Percentiles rank a stretch among this genome's conserved stretches.
Evolutionary conservation across 768 basidiomycete genomes (phyloP).

Genomic region (Lepiota brunneoincarnata): DNA sequence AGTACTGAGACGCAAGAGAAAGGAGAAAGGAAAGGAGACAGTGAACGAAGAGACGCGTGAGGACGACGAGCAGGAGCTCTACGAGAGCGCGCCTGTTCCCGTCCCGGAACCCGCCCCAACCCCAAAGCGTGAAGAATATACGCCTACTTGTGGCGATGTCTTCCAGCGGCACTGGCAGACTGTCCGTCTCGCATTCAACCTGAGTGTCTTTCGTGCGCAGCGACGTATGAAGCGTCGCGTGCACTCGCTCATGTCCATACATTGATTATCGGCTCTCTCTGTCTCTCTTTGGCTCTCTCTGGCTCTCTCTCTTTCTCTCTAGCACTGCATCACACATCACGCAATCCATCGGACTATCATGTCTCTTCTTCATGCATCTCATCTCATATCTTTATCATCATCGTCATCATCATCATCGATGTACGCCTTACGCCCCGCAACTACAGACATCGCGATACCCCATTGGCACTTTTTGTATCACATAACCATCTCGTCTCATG

Average conservation of each 20-base stretch:
- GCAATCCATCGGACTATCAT: slow-evolving; percentile 1
- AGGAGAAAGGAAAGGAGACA: slow-evolving; percentile 9
- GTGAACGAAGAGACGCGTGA: slow-evolving; percentile 4
- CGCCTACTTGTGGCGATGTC: slow-evolving; percentile 8
- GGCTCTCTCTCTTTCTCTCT: neutral
- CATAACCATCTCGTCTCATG: slow-evolving; percentile 2
- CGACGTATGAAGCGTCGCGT: slow-evolving; percentile 12
- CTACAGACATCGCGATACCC: slow-evolving; percentile 14
- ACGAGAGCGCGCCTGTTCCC: neutral
- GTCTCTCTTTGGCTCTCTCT: neutral
- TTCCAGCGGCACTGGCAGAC: slow-evolving; percentile 14
- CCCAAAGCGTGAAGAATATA: slow-evolving; percentile 4
- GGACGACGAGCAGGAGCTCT: neutral
- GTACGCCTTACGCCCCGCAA: slow-evolving; percentile 3
- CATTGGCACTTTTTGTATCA: slow-evolving; percentile 6
- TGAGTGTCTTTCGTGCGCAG: slow-evolving; percentile 12
- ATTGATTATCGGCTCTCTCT: neutral
- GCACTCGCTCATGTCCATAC: slow-evolving; percentile 7
- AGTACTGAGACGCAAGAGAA: slow-evolving; percentile 7
- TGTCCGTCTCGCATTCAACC: slow-evolving; percentile 10
- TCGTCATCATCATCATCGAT: slow-evolving; percentile 10
- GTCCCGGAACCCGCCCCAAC: neutral
- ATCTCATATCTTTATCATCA: slow-evolving; percentile 10
- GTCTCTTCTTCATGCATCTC: neutral
- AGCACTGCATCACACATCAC: slow-evolving; percentile 4